Percentiles rank a stretch among this genome's conserved stretches.
phyloP scores from a whole-genome alignment of 176 grass and related monocot species.

The Metroxylon sagu region DNA sequence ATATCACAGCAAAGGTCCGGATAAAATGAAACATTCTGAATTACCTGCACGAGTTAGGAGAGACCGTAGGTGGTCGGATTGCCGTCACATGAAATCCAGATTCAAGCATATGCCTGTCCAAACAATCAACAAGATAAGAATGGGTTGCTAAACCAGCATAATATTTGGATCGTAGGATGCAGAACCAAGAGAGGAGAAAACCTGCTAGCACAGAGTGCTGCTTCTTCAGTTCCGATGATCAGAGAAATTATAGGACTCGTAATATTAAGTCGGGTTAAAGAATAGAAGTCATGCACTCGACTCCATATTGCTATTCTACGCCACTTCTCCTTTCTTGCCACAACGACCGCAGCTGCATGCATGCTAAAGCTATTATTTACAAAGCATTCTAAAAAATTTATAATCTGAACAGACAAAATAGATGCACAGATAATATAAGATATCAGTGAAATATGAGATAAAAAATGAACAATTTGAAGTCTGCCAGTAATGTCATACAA shows the following conservation, averaged over 20 bases:
- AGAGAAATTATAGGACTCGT: conserved; percentile 90
- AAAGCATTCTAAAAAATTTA: not conserved
- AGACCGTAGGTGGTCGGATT: conserved; percentile 81
- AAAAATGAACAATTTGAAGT: too few species aligned
- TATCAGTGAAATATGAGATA: too few species aligned
- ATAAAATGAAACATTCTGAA: not conserved
- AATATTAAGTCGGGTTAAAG: conserved; percentile 50
- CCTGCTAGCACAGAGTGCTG: conserved; percentile 79
- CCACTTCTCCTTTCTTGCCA: conserved; percentile 76
- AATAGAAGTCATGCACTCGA: conserved; percentile 66
- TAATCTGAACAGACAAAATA: not conserved
- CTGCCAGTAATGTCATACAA: too few species aligned
- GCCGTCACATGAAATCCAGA: conserved; percentile 90
- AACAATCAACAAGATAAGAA: not conserved
- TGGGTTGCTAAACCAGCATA: too few species aligned
- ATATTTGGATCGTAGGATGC: too few species aligned
- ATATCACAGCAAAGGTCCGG: too few species aligned
- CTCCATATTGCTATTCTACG: conserved; percentile 62
- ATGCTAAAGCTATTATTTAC: conserved; percentile 15
- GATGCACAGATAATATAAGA: not conserved
- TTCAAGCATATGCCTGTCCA: conserved; percentile 64
- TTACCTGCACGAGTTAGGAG: conserved; percentile 85
- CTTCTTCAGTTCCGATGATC: conserved; percentile 69
- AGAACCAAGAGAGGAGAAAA: conserved; percentile 13
- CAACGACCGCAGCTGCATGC: conserved; percentile 61